Base-by-base conservation (phyloP, 768 basidiomycete species). In the Collybiopsis confluens region DNA sequence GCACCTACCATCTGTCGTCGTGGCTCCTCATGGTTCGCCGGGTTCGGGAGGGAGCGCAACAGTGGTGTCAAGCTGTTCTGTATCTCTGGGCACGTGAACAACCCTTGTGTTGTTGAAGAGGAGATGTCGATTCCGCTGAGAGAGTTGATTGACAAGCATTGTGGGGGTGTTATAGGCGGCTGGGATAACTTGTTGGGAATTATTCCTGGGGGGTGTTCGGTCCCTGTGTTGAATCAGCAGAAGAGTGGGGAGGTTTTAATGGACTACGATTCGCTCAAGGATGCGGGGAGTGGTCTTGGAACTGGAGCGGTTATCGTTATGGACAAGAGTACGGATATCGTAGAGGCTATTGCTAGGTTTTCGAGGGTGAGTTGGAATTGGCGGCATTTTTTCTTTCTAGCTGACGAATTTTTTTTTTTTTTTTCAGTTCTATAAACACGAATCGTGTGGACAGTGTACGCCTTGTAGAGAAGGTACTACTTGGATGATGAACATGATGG, bases 401-500 rank as follows among this genome's bases (percentile, higher is more conserved):
- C n/a, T n/a, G n/a, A n/a, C n/a, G n/a, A 18, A 61, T 58, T n/a
- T 16, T 13, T 38, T 20, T 16, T 28, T 45, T 2, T 42, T 45
- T 23, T 18, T 49, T 26, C 57, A 90, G 80, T 98, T 98, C 76
- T 98, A 98, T 78, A 96, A 97, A 71, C 96, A 98, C 72, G 96
- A 98, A 67, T 96, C 93, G 1, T 98, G 95, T 62, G 95, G 96
- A 13, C 96, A 98, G 67, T 98, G 95, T 63, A 95, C 93, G 10
- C 93, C 94, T 3, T 96, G 93, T 68, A 75, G 92, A 58, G 90
- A 94, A 64, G 93, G 94, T 35, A 98, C 96, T 2, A 97, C 93
- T 0, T 98, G 96, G 96, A 92, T 99, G 90, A 92, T 89, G 83
- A 96, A 98, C 72, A 98, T 98, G 93, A 99, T 99, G 96, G 82